phyloP scores from a whole-genome alignment of 352 stramenopile species.

The Globisporangium polare region DNA sequence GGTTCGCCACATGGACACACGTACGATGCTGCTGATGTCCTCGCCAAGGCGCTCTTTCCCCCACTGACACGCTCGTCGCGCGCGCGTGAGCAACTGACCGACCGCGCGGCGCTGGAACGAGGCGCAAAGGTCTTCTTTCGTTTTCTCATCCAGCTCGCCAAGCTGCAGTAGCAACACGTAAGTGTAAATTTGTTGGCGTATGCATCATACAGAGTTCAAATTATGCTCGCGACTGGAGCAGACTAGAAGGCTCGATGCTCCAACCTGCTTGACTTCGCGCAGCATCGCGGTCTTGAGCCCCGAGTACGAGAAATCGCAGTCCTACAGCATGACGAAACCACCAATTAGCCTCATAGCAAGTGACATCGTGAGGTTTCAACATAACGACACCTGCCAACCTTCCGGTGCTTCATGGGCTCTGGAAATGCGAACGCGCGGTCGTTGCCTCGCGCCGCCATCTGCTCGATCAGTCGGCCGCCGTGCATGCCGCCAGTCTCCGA shows the following conservation, averaged over 20 bases:
- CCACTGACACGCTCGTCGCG: slow-evolving; percentile 88
- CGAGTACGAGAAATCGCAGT: slow-evolving; percentile 98
- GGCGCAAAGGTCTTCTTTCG: slow-evolving; percentile 89
- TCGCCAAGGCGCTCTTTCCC: slow-evolving; percentile 44
- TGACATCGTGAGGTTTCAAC: neutral
- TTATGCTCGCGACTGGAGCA: neutral
- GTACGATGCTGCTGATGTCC: slow-evolving; percentile 73
- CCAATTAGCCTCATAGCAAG: neutral
- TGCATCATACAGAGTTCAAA: neutral
- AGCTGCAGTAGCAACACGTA: slow-evolving; percentile 40
- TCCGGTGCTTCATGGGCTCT: slow-evolving; percentile 89
- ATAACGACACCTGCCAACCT: slow-evolving; percentile 20
- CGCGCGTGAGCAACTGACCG: slow-evolving; percentile 62
- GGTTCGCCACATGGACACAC: neutral
- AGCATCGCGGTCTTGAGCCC: slow-evolving; percentile 97
- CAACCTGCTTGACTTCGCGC: slow-evolving; percentile 61
- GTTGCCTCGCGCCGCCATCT: slow-evolving; percentile 88
- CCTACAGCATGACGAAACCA: slow-evolving; percentile 25
- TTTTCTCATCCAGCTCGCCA: slow-evolving; percentile 37
- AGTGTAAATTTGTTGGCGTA: neutral
- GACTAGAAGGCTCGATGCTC: neutral
- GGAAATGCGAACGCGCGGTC: slow-evolving; percentile 86
- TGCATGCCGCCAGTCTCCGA: slow-evolving; percentile 46
- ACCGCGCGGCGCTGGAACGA: slow-evolving; percentile 88
- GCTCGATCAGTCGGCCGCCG: slow-evolving; percentile 94